Evolutionary conservation across 1,284 basidiomycete genomes (phyloP), one percentile per base, ranked within the genome.

Genomic region (Blastosporella zonata): DNA sequence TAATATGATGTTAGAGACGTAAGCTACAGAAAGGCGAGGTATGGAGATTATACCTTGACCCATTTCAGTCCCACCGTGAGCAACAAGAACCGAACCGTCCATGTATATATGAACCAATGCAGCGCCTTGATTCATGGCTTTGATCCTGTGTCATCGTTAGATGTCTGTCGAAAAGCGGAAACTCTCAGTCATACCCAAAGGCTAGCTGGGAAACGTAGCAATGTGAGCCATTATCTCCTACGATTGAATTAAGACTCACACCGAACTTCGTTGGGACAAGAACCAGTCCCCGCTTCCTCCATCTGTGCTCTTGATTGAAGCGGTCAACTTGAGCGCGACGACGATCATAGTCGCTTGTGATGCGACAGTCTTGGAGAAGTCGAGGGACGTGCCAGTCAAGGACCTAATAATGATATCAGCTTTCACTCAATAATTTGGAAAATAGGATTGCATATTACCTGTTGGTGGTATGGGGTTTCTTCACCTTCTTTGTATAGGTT

Each of bases 31-130:
- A 5, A 27, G 5, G 6, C 25, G 10, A 10, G 25, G 10, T 5
- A 27, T 27, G 10, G 10, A 27, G 25, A 27, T 27, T 27, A 10
- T 44, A 54, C 52, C 53, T 54, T 54, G 53, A 25, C 53, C 53
- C 53, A 54, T 54, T 41, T 54, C 53, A 23, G 53, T 54, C 8
- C 53, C 53, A 3, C 53, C 53, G 17, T 54, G 53, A 8, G 53
- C 53, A 17, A 54, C 49, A 3, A 54, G 50, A n/a, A 54, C 53
- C 13, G 53, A 52, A 13, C 53, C 53, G 33, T 54, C 53, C 40
- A 49, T 40, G n/a, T 54, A 54, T 21, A 54, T 54, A 38, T 54
- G 53, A 5, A 54, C 53, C 3, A 54, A 23, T 4, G 53, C 53
- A 4, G 53, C 49, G 7, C 53, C 53, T 43, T 54, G 53, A 28